Evolutionary conservation across 2,329 filamentous ascomycete species (phyloP), one percentile per base, ranked within the genome.

Genomic region (Cryphonectria naterciae): DNA sequence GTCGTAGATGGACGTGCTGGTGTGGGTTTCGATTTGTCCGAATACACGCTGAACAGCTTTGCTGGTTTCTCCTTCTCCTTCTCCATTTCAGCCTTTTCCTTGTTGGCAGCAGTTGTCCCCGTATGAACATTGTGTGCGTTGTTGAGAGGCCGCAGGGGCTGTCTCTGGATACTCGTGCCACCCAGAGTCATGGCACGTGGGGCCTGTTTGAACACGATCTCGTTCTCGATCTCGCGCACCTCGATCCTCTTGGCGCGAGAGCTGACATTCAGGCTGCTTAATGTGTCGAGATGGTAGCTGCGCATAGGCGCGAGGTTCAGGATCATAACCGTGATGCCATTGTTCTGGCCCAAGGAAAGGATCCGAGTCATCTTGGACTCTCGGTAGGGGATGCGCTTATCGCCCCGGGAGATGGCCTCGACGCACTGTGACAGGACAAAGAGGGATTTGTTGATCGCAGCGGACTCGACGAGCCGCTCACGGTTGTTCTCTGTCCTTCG

Each of bases 291-390:
- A 77, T 98, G 95, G 78, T 97, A 98, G 75, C 93, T 94, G 73
- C 93, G 90, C n/a, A 97, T 87, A 0, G 96, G 95, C 0, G 95
- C 93, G 2, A 98, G 87, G 77, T 98, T 98, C 52, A 98, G 85
- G 71, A 98, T 96, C 96, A 98, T 98, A 78, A 98, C 88, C 0
- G 95, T 98, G 75, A 97, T 89, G 66, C 96, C 95, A 74, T 97
- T 94, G 82, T 98, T 98, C 82, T 98, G 95, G 2, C 95, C 95
- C 11, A 98, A 83, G 0, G 93, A 95, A 37, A 98, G 82, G 69
- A 98, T 98, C 63, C 95, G 89, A 0, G 96, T 98, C 95, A 98
- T 98, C 84, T 98, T 98, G 68, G 93, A 96, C 79, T 98, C 95
- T 70, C 95, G 88, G 80, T 97, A 98, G 0, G 96, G 95, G 77